Evolutionary conservation across 179 eudicot genomes (phyloP), one percentile per base, ranked within the genome.

Genomic region (Beta lomatogona): DNA sequence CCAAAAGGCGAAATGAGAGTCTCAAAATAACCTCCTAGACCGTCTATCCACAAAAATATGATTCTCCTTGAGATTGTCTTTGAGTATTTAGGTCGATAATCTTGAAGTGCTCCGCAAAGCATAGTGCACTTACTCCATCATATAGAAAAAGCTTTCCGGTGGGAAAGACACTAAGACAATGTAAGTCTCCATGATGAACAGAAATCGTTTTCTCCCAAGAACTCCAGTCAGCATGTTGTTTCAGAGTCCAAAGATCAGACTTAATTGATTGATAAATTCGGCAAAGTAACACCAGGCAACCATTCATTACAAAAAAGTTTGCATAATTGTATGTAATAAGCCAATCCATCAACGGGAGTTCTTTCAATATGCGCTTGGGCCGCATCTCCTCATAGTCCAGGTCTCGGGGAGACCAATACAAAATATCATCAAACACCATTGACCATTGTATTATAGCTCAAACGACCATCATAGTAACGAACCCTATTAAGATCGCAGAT

Each of bases 241-340:
- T 61, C n/a, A 63, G 13, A 13, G 59, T 69, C 72, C 80, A 77
- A 48, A 77, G 60, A 77, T 77, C 80, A 54, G 16, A 61, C 41
- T 36, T 36, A 21, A 19, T 31, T 21, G 11, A 9, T 14, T 18
- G 7, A 63, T 15, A 65, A 5, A 9, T 5, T 13, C 10, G 11
- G 45, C 79, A 77, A 25, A 12, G 13, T 3, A 63, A 22, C n/a
- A 72, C 50, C 50, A 77, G 16, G 10, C 60, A 46, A 46, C 72
- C 80, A 22, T 64, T 48, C 48, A 64, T 64, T 69, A 14, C 48
- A 48, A 46, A 77, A n/a, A 77, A 64, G 0, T 77, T 9, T 21
- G 44, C 48, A 5, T 19, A 0, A 19, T 61, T 14, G 4, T 76
- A 76, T 6, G 10, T 19, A 44, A 4, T 64, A 3, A 77, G 18